These are phyloP conservation scores for Alisma plantagoaquatica DNA, from an alignment of 106 monocot species.

Conservation along the genomic window DNA sequence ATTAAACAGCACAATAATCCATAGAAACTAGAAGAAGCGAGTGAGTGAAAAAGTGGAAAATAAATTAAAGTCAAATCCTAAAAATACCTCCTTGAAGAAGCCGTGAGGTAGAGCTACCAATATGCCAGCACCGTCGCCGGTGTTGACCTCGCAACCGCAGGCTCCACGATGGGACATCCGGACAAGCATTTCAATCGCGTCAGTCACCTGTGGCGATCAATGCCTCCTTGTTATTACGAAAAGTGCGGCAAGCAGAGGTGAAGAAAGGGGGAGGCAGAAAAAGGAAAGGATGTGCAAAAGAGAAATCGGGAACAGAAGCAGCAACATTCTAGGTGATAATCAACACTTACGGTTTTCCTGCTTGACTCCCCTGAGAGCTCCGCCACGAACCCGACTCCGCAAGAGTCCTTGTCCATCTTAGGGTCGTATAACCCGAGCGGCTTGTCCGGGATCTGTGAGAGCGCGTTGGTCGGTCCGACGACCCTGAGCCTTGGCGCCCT, in stretches of 20 bases:
- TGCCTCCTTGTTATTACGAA: too few relatives aligned
- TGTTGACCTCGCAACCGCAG: conserved; percentile 91
- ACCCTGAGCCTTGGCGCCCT: conserved; percentile 30
- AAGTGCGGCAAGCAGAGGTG: too few relatives aligned
- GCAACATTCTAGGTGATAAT: background rate
- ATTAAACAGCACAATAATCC: too few relatives aligned
- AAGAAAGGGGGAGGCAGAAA: too few relatives aligned
- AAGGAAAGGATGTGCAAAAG: too few relatives aligned
- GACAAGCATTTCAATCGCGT: conserved; percentile 91
- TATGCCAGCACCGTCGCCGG: conserved; percentile 99
- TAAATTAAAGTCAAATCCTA: background rate
- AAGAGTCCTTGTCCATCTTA: conserved; percentile 86
- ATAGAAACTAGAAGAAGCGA: background rate
- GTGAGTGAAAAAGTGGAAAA: background rate
- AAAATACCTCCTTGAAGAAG: conserved; percentile 66
- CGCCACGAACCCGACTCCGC: conserved; percentile 93
- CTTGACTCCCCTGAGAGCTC: conserved; percentile 78
- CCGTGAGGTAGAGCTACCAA: conserved; percentile 83
- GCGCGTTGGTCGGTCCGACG: conserved; percentile 41
- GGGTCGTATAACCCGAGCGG: conserved; percentile 86
- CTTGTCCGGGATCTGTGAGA: conserved; percentile 94
- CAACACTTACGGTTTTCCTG: conserved; percentile 60
- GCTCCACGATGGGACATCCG: conserved; percentile 97
- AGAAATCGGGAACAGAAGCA: background rate
- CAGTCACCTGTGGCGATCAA: conserved; percentile 76